Conservation (phyloP, 192 early-diverging fungal genomes). For the Chytriomyces confervae region DNA sequence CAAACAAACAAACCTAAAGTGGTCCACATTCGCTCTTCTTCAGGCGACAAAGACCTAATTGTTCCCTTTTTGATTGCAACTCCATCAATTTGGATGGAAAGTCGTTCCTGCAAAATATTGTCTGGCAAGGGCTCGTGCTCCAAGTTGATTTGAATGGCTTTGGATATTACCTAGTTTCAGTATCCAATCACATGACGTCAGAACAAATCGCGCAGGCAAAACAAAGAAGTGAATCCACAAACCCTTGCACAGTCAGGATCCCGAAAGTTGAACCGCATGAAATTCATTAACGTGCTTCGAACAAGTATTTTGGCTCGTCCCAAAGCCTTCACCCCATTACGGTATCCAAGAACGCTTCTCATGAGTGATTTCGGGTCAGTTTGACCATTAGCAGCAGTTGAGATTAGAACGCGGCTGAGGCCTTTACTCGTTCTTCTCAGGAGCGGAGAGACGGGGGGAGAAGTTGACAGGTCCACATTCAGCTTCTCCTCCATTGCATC, state of each 20-base stretch:
- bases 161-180: conserved; percentile 33
- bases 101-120: conserved; percentile 14
- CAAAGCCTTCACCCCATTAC: conserved; percentile 1
- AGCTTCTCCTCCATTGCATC: conserved; percentile 65
- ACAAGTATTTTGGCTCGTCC: not conserved
- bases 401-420: not conserved
- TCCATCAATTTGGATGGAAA: conserved; percentile 35
- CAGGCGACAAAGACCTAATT: conserved; percentile 47
- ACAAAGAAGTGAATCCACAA: conserved; percentile 2
- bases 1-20: conserved; percentile 44
- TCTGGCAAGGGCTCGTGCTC: conserved; percentile 8
- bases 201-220: not conserved
- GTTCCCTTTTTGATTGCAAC: conserved; percentile 48
- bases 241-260: conserved; percentile 54
- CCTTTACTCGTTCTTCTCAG: conserved; percentile 4
- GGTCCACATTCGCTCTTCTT: conserved; percentile 57
- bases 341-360: conserved; percentile 9
- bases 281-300: conserved; percentile 6
- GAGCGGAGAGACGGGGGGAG: conserved; percentile 12
- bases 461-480: conserved; percentile 27
- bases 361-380: not conserved
- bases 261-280: conserved; percentile 54
- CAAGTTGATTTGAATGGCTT: conserved; percentile 31
- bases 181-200: too few relatives aligned
- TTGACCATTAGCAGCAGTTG: conserved; percentile 11